A percentile compares a stretch with the other conserved stretches of the same genome.
These are phyloP conservation scores for Prunus mume DNA, from an alignment of 306 rosid genomes.

Conservation along the genomic window DNA sequence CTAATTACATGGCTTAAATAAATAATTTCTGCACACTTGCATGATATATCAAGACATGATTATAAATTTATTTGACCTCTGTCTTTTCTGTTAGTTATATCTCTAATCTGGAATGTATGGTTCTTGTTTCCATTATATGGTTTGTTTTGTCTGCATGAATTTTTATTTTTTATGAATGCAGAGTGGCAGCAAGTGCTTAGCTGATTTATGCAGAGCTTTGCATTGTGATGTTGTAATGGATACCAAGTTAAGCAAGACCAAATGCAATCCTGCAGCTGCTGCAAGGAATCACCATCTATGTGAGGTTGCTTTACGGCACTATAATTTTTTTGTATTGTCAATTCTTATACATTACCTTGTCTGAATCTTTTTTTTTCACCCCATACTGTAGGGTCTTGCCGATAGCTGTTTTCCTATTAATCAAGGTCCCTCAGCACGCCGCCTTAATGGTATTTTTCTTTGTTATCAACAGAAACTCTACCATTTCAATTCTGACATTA, in stretches of 20 bases:
- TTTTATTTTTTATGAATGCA: slow-evolving; percentile 33
- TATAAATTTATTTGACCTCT: background rate
- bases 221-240: slow-evolving; percentile 72
- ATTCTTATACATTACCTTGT: background rate
- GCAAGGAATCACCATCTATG: slow-evolving; percentile 81
- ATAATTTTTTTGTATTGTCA: background rate
- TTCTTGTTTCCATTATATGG: background rate
- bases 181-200: slow-evolving; percentile 82
- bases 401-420: slow-evolving; percentile 71
- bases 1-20: background rate
- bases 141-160: background rate
- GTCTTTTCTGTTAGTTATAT: background rate
- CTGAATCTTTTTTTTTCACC: slow-evolving; percentile 12
- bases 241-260: slow-evolving; percentile 58
- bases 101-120: background rate
- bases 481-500: slow-evolving; percentile 6
- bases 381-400: slow-evolving; percentile 63
- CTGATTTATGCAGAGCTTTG: slow-evolving; percentile 92
- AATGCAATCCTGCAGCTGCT: slow-evolving; percentile 81
- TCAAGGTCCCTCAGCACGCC: slow-evolving; percentile 69
- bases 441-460: slow-evolving; percentile 64
- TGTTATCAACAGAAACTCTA: slow-evolving; percentile 12
- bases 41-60: background rate
- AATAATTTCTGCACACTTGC: background rate
- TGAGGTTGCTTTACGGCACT: slow-evolving; percentile 64